Evolutionary conservation across 495 filamentous ascomycete species (phyloP), one percentile per base, ranked within the genome.

Genomic region (Friedmanniomyces endolithicus): DNA sequence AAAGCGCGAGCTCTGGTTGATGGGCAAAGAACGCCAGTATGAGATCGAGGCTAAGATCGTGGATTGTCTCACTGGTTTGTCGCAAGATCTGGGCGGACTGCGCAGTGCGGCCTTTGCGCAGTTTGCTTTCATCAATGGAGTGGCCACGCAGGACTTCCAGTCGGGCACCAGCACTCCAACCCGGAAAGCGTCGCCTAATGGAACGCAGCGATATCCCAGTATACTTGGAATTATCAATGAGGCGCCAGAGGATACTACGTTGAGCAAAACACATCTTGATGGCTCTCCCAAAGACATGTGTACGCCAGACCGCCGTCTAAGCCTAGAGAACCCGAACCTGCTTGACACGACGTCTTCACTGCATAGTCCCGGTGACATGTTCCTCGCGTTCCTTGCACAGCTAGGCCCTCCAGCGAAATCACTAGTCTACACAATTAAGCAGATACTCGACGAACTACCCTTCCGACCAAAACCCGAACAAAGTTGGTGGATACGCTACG

Each of bases 361-460:
- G 1, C 17, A 57, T 47, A 80, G 78, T 45, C 79, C 85, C 14
- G 76, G 83, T 0, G 86, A 90, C 31, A 88, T 96, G 48, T 96
- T 96, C 62, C 80, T 85, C 7, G 71, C 83, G 7, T 98, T 98
- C 64, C 95, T 98, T 34, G 72, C 72, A 14, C 81, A 90, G 58
- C 70, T 98, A 34, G 92, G 92, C 0, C 90, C 92, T 1, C 89
- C 88, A 0, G 95, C 97, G 75, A 92, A 94, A 66, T 95, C 90
- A 0, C 74, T 98, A 29, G 88, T 88, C 11, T 88, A 85, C 54
- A 98, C 92, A 0, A 74, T 97, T 33, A 85, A 85, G 33, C 83
- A 90, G 56, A 88, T 94, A 22, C 80, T 98, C 12, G 82, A 87
- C 23, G 88, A 95, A 40, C 79, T 95, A 0, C 88, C 90, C 0